phyloP scores from a whole-genome alignment of 768 basidiomycete genomes.

The Austroboletus eburneus region DNA sequence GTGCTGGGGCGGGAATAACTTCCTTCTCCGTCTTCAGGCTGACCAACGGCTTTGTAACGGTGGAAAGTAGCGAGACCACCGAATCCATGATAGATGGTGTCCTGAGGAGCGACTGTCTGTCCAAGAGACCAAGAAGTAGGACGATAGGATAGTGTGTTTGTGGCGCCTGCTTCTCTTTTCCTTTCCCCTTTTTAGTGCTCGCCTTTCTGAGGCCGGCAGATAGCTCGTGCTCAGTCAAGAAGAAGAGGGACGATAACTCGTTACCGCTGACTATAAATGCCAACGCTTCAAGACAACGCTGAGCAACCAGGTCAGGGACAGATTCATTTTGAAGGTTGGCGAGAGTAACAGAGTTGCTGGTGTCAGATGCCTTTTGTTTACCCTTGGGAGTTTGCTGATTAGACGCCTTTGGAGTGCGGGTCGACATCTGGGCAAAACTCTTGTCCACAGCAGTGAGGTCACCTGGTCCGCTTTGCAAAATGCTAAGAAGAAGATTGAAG shows the following conservation, averaged over 20 bases:
- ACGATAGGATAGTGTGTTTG: conserved; percentile 91
- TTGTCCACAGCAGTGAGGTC: conserved; percentile 90
- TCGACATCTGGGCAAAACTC: conserved; percentile 88
- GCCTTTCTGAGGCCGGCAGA: conserved; percentile 69
- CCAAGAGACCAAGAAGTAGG: conserved; percentile 80
- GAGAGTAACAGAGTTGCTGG: conserved; percentile 44
- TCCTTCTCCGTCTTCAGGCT: conserved; percentile 53
- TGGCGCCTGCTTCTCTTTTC: conserved; percentile 81
- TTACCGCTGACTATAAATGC: conserved; percentile 84
- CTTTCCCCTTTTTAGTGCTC: conserved; percentile 84
- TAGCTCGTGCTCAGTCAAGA: conserved; percentile 93
- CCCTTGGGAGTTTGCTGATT: conserved; percentile 40
- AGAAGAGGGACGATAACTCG: conserved; percentile 83
- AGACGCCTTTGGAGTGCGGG: conserved; percentile 57
- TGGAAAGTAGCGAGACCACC: conserved; percentile 81
- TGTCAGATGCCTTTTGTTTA: conserved; percentile 68
- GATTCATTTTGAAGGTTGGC: conserved; percentile 65
- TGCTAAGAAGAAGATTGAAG: conserved; percentile 90
- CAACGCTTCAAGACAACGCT: conserved; percentile 90
- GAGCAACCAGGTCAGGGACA: conserved; percentile 89
- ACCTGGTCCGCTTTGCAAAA: conserved; percentile 92
- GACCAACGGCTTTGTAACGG: conserved; percentile 79
- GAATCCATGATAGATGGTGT: conserved; percentile 92
- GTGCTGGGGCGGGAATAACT: conserved; percentile 18
- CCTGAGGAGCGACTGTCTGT: conserved; percentile 79